phyloP scores from a whole-genome alignment of 1,284 basidiomycete species.

The Quambalaria eucalypti region DNA sequence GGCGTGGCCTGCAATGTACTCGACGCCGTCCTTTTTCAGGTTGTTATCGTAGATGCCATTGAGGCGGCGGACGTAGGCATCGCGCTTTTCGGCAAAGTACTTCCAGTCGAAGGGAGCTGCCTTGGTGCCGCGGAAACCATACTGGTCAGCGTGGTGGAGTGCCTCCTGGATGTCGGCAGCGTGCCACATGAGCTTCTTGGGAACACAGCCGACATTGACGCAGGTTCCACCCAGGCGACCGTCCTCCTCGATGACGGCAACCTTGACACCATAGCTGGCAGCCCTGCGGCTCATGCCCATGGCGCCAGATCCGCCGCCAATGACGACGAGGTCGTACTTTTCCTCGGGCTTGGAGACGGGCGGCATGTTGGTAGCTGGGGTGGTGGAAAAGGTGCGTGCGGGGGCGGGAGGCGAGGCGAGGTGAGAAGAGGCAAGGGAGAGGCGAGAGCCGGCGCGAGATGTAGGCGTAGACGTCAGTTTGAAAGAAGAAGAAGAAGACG shows the following conservation, averaged over 20 bases:
- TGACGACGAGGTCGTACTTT: slow-evolving; percentile 44
- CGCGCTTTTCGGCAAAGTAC: slow-evolving; percentile 82
- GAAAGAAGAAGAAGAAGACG: background rate
- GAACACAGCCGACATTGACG: slow-evolving; percentile 66
- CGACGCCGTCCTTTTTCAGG: slow-evolving; percentile 77
- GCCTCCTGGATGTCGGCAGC: slow-evolving; percentile 78
- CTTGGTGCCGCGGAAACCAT: slow-evolving; percentile 58
- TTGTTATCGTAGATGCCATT: slow-evolving; percentile 81
- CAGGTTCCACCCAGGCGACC: slow-evolving; percentile 84
- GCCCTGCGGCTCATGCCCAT: slow-evolving; percentile 55
- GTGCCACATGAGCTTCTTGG: slow-evolving; percentile 91
- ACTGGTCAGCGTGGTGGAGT: slow-evolving; percentile 62
- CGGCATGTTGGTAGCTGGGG: slow-evolving; percentile 25
- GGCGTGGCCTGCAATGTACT: slow-evolving; percentile 74
- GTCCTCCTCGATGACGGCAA: slow-evolving; percentile 74
- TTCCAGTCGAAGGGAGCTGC: slow-evolving; percentile 70
- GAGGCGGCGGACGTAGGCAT: slow-evolving; percentile 82
- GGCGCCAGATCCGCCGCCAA: slow-evolving; percentile 46
- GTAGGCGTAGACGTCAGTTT: background rate
- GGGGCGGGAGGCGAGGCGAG: slow-evolving; percentile 3
- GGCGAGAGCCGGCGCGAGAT: background rate
- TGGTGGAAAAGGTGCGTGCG: slow-evolving; percentile 2
- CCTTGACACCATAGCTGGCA: slow-evolving; percentile 85
- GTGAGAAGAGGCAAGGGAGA: slow-evolving; percentile 1
- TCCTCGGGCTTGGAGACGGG: slow-evolving; percentile 32